A percentile compares a stretch with the other conserved stretches of the same genome.
Evolutionary conservation across 176 grass and related monocot species (phyloP).

Genomic region (Coix lacrymajobi): DNA sequence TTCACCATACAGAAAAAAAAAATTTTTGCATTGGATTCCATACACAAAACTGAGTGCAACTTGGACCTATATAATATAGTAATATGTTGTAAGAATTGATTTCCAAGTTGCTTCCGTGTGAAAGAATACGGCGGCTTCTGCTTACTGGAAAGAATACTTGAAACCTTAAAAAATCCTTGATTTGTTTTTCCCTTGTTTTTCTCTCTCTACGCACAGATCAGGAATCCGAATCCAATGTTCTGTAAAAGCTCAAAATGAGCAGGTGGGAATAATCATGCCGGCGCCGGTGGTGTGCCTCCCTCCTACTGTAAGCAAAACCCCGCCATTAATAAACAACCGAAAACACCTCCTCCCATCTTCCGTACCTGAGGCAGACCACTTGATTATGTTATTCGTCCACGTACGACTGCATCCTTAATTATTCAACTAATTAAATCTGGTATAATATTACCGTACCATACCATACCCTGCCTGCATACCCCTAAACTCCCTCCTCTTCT

Average conservation of each 20-base stretch:
- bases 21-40: background rate
- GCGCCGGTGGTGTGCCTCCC: slow-evolving; percentile 10
- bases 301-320: slow-evolving; percentile 28
- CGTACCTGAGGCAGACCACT: background rate
- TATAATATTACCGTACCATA: slow-evolving; percentile 13
- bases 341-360: background rate
- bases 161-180: background rate
- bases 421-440: background rate
- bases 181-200: background rate
- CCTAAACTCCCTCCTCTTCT: background rate
- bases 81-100: background rate
- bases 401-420: slow-evolving; percentile 22
- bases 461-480: background rate
- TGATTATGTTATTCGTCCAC: slow-evolving; percentile 7
- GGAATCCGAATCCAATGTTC: slow-evolving; percentile 45
- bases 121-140: background rate
- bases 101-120: background rate
- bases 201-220: background rate
- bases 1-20: background rate
- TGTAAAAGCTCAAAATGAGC: slow-evolving; percentile 10
- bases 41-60: background rate
- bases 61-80: background rate
- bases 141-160: background rate
- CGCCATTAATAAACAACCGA: background rate
- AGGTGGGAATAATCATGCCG: slow-evolving; percentile 17